Conservation (phyloP, 352 stramenopile genomes). For the Globisporangium polare region DNA sequence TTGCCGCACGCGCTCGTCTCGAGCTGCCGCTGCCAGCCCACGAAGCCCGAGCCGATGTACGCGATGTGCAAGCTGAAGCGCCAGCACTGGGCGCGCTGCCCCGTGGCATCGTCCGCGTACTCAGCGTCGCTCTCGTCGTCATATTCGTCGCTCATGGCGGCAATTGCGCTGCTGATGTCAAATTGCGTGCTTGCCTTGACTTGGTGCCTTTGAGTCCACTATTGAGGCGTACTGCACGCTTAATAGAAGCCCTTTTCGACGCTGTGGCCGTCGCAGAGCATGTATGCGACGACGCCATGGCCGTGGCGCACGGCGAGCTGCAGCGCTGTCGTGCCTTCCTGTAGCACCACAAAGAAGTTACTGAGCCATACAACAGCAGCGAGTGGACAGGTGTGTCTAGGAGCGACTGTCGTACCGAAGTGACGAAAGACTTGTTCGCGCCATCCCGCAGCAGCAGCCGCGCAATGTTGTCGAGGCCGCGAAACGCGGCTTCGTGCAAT, state of each 20-base stretch:
- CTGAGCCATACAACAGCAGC: not conserved
- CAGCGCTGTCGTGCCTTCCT: slow-evolving; percentile 67
- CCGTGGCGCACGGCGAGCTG: slow-evolving; percentile 65
- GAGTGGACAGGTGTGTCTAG: not conserved
- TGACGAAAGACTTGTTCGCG: slow-evolving; percentile 56
- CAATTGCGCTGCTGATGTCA: not conserved
- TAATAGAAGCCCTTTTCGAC: slow-evolving; percentile 60
- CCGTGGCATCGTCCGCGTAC: not conserved
- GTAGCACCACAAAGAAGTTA: not conserved
- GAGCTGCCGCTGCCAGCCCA: slow-evolving; percentile 78
- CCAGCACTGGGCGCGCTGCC: slow-evolving; percentile 17
- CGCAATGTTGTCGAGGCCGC: slow-evolving; percentile 54
- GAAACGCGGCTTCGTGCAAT: slow-evolving; percentile 66
- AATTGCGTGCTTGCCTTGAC: not conserved
- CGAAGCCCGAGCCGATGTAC: slow-evolving; percentile 70
- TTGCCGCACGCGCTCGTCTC: slow-evolving; percentile 42
- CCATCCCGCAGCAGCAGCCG: slow-evolving; percentile 45
- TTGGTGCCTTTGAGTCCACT: not conserved
- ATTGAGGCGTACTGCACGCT: slow-evolving; percentile 8
- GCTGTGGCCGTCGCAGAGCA: slow-evolving; percentile 55
- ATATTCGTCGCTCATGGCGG: not conserved
- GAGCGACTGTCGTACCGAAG: slow-evolving; percentile 25
- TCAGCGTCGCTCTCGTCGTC: not conserved
- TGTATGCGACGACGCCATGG: slow-evolving; percentile 51
- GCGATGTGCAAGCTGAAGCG: slow-evolving; percentile 73